Conservation (phyloP, 2,329 filamentous ascomycete genomes). For the Microdochium paspali region DNA sequence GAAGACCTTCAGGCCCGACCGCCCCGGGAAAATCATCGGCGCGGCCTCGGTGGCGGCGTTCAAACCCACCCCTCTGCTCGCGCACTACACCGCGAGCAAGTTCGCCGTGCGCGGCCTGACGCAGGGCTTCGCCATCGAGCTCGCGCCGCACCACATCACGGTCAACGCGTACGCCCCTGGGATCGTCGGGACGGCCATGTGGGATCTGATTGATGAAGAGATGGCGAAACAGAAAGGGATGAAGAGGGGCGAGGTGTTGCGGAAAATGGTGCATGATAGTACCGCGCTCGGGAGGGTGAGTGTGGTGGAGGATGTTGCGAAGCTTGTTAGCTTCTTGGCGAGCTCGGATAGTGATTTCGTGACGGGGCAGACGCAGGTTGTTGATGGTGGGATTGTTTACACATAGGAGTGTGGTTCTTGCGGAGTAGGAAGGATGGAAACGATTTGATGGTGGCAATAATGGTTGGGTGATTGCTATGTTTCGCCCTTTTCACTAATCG, state of each 20-base stretch:
- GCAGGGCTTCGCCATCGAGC: conserved; percentile 57
- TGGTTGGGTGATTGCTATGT: neutral
- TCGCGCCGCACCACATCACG: conserved; percentile 54
- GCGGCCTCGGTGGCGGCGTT: conserved; percentile 48
- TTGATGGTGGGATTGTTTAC: conserved; percentile 51
- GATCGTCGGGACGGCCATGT: conserved; percentile 59
- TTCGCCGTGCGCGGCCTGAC: conserved; percentile 59
- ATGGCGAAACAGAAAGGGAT: conserved; percentile 40
- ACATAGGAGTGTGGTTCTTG: too few relatives aligned
- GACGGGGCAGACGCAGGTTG: conserved; percentile 55
- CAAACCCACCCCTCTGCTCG: conserved; percentile 47
- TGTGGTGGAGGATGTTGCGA: conserved; percentile 53
- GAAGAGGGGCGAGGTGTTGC: conserved; percentile 42
- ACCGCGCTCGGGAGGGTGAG: conserved; percentile 49
- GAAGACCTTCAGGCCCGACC: conserved; percentile 27
- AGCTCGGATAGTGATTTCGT: conserved; percentile 52
- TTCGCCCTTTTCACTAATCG: neutral
- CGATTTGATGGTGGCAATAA: too few relatives aligned
- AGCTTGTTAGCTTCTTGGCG: conserved; percentile 51
- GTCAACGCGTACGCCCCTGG: conserved; percentile 60
- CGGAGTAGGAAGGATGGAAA: too few relatives aligned
- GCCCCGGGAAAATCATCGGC: conserved; percentile 36
- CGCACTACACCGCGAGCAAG: conserved; percentile 56
- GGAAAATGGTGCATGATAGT: conserved; percentile 40
- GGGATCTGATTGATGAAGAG: conserved; percentile 57